Evolutionary conservation across 139 green algal species (phyloP).

Genomic region (Asterochloris sp.): DNA sequence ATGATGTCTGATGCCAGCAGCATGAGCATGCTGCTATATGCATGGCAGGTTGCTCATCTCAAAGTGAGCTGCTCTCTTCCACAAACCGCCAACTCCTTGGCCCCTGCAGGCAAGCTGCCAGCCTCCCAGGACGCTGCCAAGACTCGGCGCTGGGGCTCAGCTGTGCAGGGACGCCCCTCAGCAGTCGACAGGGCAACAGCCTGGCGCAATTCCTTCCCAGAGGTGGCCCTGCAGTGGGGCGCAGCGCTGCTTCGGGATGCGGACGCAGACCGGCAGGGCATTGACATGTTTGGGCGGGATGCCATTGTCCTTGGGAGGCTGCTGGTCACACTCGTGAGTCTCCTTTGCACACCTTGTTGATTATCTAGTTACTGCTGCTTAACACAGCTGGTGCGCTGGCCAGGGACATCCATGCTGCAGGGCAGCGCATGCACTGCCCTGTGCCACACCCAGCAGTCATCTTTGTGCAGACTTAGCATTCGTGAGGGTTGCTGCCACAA

Average conservation of each 20-base stretch:
- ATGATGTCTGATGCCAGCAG: too few species aligned
- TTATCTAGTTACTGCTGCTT: not conserved
- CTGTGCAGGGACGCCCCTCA: not conserved
- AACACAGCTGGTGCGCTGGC: not conserved
- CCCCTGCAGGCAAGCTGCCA: too few species aligned
- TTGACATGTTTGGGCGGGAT: slow-evolving; percentile 77
- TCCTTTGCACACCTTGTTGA: not conserved
- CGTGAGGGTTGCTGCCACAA: not conserved
- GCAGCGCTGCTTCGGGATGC: slow-evolving; percentile 46
- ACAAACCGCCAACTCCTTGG: too few species aligned
- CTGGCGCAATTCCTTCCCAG: slow-evolving; percentile 39
- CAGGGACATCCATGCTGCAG: not conserved
- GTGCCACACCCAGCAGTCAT: not conserved
- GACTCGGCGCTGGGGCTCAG: slow-evolving; percentile 4
- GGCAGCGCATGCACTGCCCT: not conserved
- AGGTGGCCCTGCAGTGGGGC: slow-evolving; percentile 63
- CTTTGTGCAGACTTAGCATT: not conserved
- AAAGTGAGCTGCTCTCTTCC: too few species aligned
- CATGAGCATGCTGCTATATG: too few species aligned
- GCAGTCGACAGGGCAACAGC: slow-evolving; percentile 2
- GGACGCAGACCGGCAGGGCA: slow-evolving; percentile 55
- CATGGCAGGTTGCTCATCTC: too few species aligned
- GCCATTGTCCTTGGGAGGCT: slow-evolving; percentile 70
- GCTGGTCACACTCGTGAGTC: slow-evolving; percentile 46
- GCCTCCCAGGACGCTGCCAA: not conserved